These are phyloP conservation scores for Eutrema yunnanense DNA, from an alignment of 345 rosid genomes.

Conservation along the genomic window DNA sequence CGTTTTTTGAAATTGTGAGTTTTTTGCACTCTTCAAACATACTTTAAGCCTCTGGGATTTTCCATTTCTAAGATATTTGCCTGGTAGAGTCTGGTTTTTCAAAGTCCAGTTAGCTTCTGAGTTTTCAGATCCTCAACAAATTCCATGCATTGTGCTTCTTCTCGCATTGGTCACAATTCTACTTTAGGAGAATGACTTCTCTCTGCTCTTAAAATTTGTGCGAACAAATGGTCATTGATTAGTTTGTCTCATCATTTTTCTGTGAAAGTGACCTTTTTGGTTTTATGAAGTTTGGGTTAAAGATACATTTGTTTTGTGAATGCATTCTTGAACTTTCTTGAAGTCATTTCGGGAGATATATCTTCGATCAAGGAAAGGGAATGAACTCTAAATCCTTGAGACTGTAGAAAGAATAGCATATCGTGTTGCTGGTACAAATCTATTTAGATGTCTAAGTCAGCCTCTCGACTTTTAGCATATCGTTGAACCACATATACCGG, in stretches of 20 bases:
- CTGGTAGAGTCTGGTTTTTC: no score
- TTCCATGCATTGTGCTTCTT: no score
- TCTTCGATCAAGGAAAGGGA: background rate
- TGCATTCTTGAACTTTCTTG: background rate
- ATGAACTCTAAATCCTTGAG: background rate
- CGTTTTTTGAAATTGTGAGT: background rate
- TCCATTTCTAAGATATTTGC: background rate
- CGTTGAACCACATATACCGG: background rate
- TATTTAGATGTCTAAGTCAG: background rate
- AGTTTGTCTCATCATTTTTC: background rate
- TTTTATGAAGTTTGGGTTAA: background rate
- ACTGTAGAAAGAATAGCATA: background rate
- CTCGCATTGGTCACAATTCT: background rate
- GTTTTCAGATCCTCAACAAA: no score
- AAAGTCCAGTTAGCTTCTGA: background rate
- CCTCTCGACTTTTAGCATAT: background rate
- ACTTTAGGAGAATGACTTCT: background rate
- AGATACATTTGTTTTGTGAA: background rate
- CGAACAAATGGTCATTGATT: background rate
- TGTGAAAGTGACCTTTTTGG: background rate
- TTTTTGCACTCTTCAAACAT: background rate
- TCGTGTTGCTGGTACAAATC: background rate
- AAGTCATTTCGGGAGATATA: background rate
- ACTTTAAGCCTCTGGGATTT: background rate
- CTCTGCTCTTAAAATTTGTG: background rate